Percentiles rank a stretch among this genome's conserved stretches.
Conservation (phyloP, 306 rosid species). For the Quercus glauca region DNA sequence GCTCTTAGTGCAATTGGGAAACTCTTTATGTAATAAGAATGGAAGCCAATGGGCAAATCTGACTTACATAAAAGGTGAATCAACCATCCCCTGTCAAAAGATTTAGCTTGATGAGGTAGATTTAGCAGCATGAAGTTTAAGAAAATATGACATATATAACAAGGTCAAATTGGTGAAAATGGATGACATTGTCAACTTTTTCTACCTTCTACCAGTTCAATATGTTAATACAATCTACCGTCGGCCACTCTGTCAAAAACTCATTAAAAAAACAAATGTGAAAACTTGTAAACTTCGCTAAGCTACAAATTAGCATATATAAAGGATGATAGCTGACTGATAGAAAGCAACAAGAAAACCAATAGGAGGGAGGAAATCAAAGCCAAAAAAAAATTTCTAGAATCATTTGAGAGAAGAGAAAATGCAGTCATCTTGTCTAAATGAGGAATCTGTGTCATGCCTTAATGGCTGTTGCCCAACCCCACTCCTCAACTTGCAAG, state of each 20-base stretch:
- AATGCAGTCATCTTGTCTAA: conserved; percentile 52
- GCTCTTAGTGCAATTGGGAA: no score
- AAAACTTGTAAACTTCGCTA: neutral
- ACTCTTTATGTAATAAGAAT: no score
- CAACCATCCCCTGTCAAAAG: neutral
- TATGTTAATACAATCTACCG: conserved; percentile 24
- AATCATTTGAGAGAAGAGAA: neutral
- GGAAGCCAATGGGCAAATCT: neutral
- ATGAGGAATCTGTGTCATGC: conserved; percentile 45
- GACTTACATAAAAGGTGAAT: neutral
- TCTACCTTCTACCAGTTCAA: conserved; percentile 23
- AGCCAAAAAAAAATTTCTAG: neutral
- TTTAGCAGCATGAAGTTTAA: neutral
- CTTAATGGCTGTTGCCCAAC: conserved; percentile 60
- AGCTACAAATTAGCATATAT: neutral
- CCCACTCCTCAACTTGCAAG: conserved; percentile 42
- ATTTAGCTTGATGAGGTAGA: neutral
- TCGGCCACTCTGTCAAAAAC: conserved; percentile 24
- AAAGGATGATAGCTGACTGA: conserved; percentile 3
- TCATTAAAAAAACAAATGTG: conserved; percentile 17
- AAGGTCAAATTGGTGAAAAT: neutral
- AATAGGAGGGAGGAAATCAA: conserved; percentile 15
- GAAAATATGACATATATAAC: neutral
- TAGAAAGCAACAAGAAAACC: conserved; percentile 16
- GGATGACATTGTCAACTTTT: conserved; percentile 31